These are phyloP conservation scores for Syzygium syzygioides DNA, from an alignment of 441 rosid genomes.

Conservation along the genomic window DNA sequence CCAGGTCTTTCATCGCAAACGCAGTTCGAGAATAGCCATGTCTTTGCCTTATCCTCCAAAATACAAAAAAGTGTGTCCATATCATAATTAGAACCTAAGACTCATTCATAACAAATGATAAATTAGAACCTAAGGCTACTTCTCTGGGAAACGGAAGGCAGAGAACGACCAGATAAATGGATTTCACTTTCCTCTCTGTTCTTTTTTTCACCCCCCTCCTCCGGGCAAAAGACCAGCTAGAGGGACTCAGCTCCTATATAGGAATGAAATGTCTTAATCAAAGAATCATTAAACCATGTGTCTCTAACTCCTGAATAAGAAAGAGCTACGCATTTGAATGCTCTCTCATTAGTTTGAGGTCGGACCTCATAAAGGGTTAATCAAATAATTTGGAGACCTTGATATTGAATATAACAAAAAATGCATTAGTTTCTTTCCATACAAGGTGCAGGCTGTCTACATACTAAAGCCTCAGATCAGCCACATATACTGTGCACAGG, in stretches of 20 bases:
- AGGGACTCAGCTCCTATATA: neutral
- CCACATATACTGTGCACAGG: neutral
- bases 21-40: neutral
- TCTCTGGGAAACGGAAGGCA: neutral
- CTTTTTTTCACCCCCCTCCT: neutral
- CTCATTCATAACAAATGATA: neutral
- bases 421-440: neutral
- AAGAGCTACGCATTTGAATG: neutral
- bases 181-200: neutral
- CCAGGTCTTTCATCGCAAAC: neutral
- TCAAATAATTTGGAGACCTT: neutral
- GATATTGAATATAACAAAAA: neutral
- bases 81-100: neutral
- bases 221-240: neutral
- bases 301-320: neutral
- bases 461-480: neutral
- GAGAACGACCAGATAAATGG: neutral
- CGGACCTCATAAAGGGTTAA: neutral
- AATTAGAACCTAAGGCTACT: neutral
- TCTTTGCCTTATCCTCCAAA: neutral
- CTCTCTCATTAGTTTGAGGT: neutral
- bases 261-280: neutral
- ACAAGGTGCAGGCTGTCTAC: neutral
- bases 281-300: neutral
- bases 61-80: neutral